Conservation (phyloP, 1,284 basidiomycete species). For the Singerocomus rubriflavus region DNA sequence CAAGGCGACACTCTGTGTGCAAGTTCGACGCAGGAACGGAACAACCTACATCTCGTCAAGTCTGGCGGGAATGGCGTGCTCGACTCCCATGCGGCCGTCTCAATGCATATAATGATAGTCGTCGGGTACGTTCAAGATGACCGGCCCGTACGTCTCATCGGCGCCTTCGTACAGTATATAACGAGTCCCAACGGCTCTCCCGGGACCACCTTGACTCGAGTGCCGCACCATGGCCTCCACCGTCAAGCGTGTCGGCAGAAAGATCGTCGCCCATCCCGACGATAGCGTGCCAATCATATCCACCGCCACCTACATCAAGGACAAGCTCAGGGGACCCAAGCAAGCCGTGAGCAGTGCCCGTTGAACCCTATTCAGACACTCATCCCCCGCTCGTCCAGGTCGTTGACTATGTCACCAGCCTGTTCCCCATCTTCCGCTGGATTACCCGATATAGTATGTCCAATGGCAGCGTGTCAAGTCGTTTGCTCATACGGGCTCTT, state of each 20-base stretch:
- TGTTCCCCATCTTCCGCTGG: conserved; percentile 87
- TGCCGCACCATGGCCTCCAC: conserved; percentile 38
- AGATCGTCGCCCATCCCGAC: conserved; percentile 59
- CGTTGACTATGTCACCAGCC: conserved; percentile 56
- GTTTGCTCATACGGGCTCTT: neutral
- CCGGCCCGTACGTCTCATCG: no score
- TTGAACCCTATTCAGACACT: neutral
- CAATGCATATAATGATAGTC: neutral
- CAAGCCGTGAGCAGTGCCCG: conserved; percentile 40
- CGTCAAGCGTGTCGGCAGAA: conserved; percentile 54
- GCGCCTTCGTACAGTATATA: no score
- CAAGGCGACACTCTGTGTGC: no score
- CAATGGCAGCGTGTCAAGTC: neutral
- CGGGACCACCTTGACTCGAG: no score
- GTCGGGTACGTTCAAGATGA: neutral
- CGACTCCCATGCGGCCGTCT: conserved; percentile 15
- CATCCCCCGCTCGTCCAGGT: conserved; percentile 38
- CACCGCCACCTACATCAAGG: conserved; percentile 50
- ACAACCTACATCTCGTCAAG: conserved; percentile 15
- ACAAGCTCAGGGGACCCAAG: conserved; percentile 42
- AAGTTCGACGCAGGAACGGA: no score
- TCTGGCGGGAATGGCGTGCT: conserved; percentile 27
- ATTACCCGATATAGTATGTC: conserved; percentile 77
- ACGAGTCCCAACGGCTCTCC: no score
- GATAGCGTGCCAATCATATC: conserved; percentile 55